Conservation (phyloP, 2,329 filamentous ascomycete genomes). For the Sordariomycetes sp. region DNA sequence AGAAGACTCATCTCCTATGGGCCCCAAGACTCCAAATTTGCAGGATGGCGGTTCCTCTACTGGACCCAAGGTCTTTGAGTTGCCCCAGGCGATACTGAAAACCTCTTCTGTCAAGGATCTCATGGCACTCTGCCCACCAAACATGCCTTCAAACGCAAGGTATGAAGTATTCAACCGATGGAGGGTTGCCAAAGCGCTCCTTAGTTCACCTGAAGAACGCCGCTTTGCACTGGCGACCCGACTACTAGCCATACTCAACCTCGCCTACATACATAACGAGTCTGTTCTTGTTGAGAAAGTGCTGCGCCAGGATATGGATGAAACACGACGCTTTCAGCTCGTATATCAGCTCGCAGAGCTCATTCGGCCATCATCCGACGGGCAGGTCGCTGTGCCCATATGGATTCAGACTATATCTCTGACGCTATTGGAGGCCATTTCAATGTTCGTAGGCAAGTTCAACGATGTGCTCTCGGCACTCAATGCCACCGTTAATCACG, state of each 20-base stretch:
- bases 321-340: conserved; percentile 80
- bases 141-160: conserved; percentile 62
- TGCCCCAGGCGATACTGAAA: conserved; percentile 47
- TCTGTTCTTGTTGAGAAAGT: conserved; percentile 77
- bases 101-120: conserved; percentile 47
- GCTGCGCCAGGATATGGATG: conserved; percentile 78
- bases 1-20: conserved; percentile 41
- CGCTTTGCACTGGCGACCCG: conserved; percentile 73
- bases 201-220: conserved; percentile 53
- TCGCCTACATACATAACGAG: conserved; percentile 84
- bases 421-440: conserved; percentile 74
- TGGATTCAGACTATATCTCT: conserved; percentile 77
- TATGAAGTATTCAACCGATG: conserved; percentile 83
- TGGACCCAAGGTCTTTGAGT: conserved; percentile 52
- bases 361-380: conserved; percentile 71
- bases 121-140: conserved; percentile 43
- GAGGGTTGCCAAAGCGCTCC: conserved; percentile 73
- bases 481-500: conserved; percentile 92
- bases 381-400: conserved; percentile 57
- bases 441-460: conserved; percentile 66
- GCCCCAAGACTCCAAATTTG: conserved; percentile 29
- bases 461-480: conserved; percentile 83
- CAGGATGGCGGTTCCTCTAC: conserved; percentile 22
- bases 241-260: conserved; percentile 78
- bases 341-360: conserved; percentile 89